Conservation (phyloP, 345 rosid genomes). For the Jatropha curcas region DNA sequence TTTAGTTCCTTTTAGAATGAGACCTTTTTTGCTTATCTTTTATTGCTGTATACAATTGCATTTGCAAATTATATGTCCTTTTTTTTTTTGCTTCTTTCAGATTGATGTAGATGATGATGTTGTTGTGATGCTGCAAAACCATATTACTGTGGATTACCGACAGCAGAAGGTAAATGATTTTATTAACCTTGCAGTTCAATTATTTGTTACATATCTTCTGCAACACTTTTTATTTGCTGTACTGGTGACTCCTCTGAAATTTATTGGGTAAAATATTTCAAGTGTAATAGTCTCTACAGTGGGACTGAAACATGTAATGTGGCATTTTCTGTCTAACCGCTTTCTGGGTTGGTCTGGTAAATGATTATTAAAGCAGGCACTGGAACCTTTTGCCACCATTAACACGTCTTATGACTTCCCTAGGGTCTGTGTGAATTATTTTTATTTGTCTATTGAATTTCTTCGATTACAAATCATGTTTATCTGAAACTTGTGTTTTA, state of each 20-base stretch:
- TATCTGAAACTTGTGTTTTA: not conserved
- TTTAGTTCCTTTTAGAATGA: not conserved
- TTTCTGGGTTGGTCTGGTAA: not conserved
- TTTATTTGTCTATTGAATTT: not conserved
- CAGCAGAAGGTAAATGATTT: constrained; percentile 66
- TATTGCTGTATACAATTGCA: constrained; percentile 6
- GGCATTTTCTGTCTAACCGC: not conserved
- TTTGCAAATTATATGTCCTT: constrained; percentile 8
- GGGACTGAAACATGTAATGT: not conserved
- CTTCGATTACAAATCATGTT: not conserved
- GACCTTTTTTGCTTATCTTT: constrained; percentile 10
- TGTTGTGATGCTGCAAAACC: constrained; percentile 60
- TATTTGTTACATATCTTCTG: not conserved
- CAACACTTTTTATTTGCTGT: not conserved
- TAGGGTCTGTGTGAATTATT: not conserved
- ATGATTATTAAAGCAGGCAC: not conserved
- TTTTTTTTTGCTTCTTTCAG: constrained; percentile 55
- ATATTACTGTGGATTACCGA: constrained; percentile 65
- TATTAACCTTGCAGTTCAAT: constrained; percentile 9
- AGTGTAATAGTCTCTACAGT: not conserved
- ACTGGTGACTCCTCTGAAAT: not conserved
- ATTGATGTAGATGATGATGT: constrained; percentile 73
- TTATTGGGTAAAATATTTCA: not conserved
- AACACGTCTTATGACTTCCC: not conserved
- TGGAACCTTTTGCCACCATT: not conserved